phyloP scores from a whole-genome alignment of 805 yeast genomes.

The Torulaspora gathmanii region DNA sequence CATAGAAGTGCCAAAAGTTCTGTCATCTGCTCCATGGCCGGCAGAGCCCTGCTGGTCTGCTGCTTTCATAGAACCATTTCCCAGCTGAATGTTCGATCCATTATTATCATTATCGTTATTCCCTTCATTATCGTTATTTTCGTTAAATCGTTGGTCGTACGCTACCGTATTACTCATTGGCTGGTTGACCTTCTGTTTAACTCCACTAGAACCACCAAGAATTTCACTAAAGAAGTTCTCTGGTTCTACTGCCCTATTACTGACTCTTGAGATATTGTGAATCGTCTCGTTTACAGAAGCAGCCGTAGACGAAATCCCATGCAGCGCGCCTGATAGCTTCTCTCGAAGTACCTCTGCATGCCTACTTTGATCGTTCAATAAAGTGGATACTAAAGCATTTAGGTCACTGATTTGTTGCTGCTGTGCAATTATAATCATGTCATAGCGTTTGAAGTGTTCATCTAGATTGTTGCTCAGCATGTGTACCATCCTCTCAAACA shows the following conservation, averaged over 20 bases:
- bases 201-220: slow-evolving; percentile 1
- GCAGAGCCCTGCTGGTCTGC: background rate
- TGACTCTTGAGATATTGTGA: slow-evolving; percentile 1
- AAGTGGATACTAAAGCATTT: slow-evolving; percentile 23
- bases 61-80: background rate
- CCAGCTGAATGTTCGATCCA: background rate
- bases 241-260: slow-evolving; percentile 5
- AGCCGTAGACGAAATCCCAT: slow-evolving; percentile 25
- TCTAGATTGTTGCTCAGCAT: slow-evolving; percentile 31
- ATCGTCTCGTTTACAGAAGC: slow-evolving; percentile 12
- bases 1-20: slow-evolving; percentile 3
- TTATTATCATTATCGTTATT: background rate
- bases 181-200: background rate
- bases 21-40: slow-evolving; percentile 6
- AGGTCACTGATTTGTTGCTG: slow-evolving; percentile 33
- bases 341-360: slow-evolving; percentile 29
- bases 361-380: slow-evolving; percentile 30
- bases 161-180: background rate
- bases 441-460: slow-evolving; percentile 33
- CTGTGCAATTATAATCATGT: slow-evolving; percentile 28
- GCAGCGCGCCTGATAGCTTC: slow-evolving; percentile 23
- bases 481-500: slow-evolving; percentile 33
- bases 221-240: slow-evolving; percentile 10
- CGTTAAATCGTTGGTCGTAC: slow-evolving; percentile 5
- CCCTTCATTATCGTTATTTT: background rate